Evolutionary conservation across 2,329 filamentous ascomycete species (phyloP), one percentile per base, ranked within the genome.

Genomic region (Hawksworthiomyces lignivorus): DNA sequence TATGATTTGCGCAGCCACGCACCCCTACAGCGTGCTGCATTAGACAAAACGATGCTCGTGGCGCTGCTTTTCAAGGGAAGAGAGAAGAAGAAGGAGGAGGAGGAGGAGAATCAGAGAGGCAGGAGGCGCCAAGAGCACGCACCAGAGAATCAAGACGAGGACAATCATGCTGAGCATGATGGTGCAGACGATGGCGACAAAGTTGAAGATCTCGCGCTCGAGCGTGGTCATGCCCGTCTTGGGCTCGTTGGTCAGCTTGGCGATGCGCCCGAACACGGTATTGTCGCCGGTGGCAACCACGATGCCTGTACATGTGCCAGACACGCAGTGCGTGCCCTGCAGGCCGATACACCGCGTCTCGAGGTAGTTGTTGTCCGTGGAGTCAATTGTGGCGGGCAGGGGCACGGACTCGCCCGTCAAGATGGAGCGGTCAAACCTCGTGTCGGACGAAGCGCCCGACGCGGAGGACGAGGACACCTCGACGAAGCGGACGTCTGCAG

Each of bases 261-360:
- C 83, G 50, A 89, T 84, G 36, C 80, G 75, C 8, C 84, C 84
- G 58, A 89, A 87, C 18, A 89, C 79, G 0, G 84, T 87, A 12
- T 64, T 67, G 55, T 87, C 81, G 8, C 83, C 84, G 1, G 80
- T 88, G 1, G 78, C 76, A 10, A 89, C 77, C 2, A 86, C 80
- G 9, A 88, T 62, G 15, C 80, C 84, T 12, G 72, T 65, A 39
- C 75, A 80, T 18, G 67, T 78, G 4, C 84, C 84, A 7, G 78
- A 79, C 4, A 84, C 77, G 50, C 83, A 87, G 53, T 88, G 82
- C 1, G 84, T 87, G n/a, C 85, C 84, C 55, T 87, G 83, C 9
- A 89, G 69, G 18, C 83, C 84, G 40, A 89, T 85, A 52, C 79
- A 83, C 39, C 76, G 75, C 4, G 83, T 88, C 56, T 89, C 84